These are phyloP conservation scores for Ogataea glucozyma DNA, from an alignment of 805 yeast genomes.

Conservation along the genomic window DNA sequence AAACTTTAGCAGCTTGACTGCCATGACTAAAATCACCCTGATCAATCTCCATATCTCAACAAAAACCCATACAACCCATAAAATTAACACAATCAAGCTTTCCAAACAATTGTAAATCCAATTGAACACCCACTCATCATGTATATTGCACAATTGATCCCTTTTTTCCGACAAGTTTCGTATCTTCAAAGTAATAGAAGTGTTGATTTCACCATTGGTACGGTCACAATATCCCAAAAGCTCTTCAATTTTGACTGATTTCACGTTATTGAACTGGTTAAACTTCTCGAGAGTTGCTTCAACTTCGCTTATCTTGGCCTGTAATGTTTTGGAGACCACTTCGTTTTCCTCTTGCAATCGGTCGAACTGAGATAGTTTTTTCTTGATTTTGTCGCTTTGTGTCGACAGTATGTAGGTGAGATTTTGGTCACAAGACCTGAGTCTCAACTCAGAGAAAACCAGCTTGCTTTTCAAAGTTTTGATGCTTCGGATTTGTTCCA, in stretches of 20 bases:
- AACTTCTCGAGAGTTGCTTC: slow-evolving; percentile 25
- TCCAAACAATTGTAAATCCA: slow-evolving; percentile 49
- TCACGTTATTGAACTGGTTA: slow-evolving; percentile 22
- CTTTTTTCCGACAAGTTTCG: slow-evolving; percentile 53
- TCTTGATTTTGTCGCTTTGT: slow-evolving; percentile 24
- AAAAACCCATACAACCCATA: slow-evolving; percentile 58
- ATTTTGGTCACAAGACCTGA: slow-evolving; percentile 21
- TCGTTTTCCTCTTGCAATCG: slow-evolving; percentile 32
- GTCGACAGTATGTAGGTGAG: slow-evolving; percentile 22
- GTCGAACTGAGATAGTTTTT: slow-evolving; percentile 32
- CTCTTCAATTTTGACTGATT: slow-evolving; percentile 53
- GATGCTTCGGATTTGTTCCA: slow-evolving; percentile 16
- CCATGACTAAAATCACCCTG: slow-evolving; percentile 21
- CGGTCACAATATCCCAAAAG: slow-evolving; percentile 64
- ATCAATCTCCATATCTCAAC: slow-evolving; percentile 47
- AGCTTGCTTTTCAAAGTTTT: slow-evolving; percentile 18
- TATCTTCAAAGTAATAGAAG: slow-evolving; percentile 64
- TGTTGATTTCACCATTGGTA: slow-evolving; percentile 70
- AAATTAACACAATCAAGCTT: slow-evolving; percentile 49
- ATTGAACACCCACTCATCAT: slow-evolving; percentile 38
- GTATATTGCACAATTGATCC: slow-evolving; percentile 34
- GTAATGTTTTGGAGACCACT: slow-evolving; percentile 20
- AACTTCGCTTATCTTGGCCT: slow-evolving; percentile 22
- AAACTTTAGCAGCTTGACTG: slow-evolving; percentile 29
- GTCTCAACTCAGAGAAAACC: slow-evolving; percentile 21